Evolutionary conservation across 1,284 basidiomycete species (phyloP).

Genomic region (Ustilago bromivora): DNA sequence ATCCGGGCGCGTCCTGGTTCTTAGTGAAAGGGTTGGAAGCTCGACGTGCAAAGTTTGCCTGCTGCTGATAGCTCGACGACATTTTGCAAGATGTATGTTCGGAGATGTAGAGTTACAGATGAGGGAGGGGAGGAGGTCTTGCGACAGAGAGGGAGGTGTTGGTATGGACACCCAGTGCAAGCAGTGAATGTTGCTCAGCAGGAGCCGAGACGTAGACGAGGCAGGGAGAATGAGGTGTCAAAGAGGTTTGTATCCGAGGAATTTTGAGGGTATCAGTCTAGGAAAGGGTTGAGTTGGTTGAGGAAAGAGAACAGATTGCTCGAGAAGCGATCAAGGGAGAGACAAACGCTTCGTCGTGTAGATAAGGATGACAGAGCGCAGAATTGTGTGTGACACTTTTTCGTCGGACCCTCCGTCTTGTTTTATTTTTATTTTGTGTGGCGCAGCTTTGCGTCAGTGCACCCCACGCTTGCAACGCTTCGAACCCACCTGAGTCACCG

Average conservation of each 20-base stretch:
- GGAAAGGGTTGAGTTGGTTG: neutral
- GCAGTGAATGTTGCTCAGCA: neutral
- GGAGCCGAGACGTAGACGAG: neutral
- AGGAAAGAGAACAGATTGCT: neutral
- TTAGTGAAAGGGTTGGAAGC: constrained; percentile 51
- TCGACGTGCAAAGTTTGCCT: constrained; percentile 16
- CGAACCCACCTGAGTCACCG: constrained; percentile 21
- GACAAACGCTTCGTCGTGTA: neutral
- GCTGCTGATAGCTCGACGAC: constrained; percentile 16
- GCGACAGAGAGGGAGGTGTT: neutral
- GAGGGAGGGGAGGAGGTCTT: too few relatives aligned
- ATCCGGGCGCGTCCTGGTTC: constrained; percentile 48
- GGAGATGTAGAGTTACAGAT: neutral
- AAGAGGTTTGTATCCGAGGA: neutral
- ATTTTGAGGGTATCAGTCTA: neutral
- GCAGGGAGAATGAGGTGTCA: neutral
- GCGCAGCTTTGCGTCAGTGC: constrained; percentile 9
- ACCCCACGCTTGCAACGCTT: neutral
- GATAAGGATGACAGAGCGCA: constrained; percentile 14
- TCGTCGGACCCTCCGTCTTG: neutral
- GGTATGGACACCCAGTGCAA: too few relatives aligned
- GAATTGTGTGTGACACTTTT: neutral
- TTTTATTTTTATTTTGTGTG: neutral
- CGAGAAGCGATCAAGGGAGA: neutral
- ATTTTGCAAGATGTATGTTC: constrained; percentile 2